phyloP scores from a whole-genome alignment of 2,329 filamentous ascomycete species.

The Phyllosticta citriasiana region DNA sequence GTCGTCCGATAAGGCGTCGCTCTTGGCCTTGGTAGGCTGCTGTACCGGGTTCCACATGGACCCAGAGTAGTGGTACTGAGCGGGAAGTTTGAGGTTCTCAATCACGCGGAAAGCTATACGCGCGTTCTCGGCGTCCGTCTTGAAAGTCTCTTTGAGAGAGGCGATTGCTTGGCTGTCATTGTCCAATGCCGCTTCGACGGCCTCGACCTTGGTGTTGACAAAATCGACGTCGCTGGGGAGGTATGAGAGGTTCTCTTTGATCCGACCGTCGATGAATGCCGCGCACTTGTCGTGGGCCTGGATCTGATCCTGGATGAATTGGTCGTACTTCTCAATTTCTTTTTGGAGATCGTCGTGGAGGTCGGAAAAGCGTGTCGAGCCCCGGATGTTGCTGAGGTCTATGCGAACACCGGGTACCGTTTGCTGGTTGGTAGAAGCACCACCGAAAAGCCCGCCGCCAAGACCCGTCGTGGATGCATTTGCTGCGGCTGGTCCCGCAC shows the following conservation, averaged over 20 bases:
- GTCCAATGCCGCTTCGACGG: conserved; percentile 52
- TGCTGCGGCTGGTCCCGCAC: neutral
- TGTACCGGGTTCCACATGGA: conserved; percentile 17
- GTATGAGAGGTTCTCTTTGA: conserved; percentile 50
- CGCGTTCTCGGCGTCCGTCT: conserved; percentile 60
- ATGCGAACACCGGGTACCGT: conserved; percentile 9
- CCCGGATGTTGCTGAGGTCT: conserved; percentile 43
- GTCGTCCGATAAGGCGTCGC: conserved; percentile 16
- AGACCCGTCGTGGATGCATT: conserved; percentile 1
- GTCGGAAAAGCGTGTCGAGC: conserved; percentile 86
- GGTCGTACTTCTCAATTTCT: conserved; percentile 68
- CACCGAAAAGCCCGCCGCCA: neutral
- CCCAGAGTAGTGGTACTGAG: conserved; percentile 47
- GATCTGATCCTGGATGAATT: conserved; percentile 71
- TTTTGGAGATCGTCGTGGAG: conserved; percentile 72
- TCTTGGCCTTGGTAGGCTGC: conserved; percentile 14
- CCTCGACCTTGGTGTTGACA: conserved; percentile 51
- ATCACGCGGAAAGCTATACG: conserved; percentile 63
- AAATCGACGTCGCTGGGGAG: conserved; percentile 57
- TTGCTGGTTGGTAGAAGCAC: conserved; percentile 1
- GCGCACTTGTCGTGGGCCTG: conserved; percentile 65
- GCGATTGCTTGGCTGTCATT: conserved; percentile 54
- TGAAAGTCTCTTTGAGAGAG: conserved; percentile 45
- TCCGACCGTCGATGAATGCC: conserved; percentile 37
- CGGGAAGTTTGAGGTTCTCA: conserved; percentile 62